Evolutionary conservation across 2,329 filamentous ascomycete species (phyloP).

Genomic region (Colletotrichum navitas): DNA sequence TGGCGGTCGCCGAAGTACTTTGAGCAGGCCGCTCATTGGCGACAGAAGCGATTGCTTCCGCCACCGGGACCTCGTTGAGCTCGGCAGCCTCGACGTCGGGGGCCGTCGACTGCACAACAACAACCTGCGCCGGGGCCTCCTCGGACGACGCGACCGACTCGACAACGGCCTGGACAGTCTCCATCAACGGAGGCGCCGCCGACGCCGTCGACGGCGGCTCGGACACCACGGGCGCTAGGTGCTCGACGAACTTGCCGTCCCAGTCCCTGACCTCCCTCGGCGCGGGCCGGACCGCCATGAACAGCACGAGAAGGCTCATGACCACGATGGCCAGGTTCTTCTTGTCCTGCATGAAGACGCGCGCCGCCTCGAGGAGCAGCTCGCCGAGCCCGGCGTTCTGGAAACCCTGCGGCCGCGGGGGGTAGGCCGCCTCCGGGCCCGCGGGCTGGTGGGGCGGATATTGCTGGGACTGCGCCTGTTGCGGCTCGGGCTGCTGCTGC

Average conservation of each 20-base stretch:
- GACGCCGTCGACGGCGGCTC: neutral
- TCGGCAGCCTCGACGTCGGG: neutral
- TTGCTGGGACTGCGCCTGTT: constrained; percentile 44
- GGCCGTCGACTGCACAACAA: constrained; percentile 11
- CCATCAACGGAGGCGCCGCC: constrained; percentile 8
- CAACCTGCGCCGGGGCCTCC: neutral
- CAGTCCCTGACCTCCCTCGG: constrained; percentile 46
- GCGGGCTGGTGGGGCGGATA: constrained; percentile 44
- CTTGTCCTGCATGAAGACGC: constrained; percentile 67
- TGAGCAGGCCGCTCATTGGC: neutral
- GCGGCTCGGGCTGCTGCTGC: constrained; percentile 19
- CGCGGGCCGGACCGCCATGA: constrained; percentile 57
- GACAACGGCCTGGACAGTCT: constrained; percentile 11
- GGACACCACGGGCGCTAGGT: constrained; percentile 33
- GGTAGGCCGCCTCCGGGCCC: constrained; percentile 47
- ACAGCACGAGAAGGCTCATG: constrained; percentile 65
- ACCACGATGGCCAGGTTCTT: constrained; percentile 71
- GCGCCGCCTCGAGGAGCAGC: constrained; percentile 65
- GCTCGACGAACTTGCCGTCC: constrained; percentile 43
- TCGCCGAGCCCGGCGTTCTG: constrained; percentile 65
- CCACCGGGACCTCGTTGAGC: neutral
- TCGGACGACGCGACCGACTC: constrained; percentile 16
- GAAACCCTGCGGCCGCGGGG: constrained; percentile 46
- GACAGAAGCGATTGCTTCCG: neutral
- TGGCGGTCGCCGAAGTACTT: neutral